These are phyloP conservation scores for Cladosporium colombiae DNA, from an alignment of 2,329 filamentous ascomycete genomes.

Conservation along the genomic window DNA sequence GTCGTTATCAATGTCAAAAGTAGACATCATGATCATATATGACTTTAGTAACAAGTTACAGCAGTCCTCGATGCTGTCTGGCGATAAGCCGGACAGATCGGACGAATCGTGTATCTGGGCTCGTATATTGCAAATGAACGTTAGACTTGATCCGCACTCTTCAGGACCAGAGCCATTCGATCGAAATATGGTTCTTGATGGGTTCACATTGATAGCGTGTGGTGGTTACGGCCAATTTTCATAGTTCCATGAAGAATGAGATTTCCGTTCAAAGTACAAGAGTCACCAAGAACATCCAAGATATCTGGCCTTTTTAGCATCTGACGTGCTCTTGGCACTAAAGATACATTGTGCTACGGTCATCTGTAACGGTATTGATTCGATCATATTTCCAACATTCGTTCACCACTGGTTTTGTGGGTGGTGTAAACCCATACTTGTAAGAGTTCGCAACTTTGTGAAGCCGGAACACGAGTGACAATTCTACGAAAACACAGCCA, in stretches of 20 bases:
- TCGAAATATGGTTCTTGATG: background rate
- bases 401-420: background rate
- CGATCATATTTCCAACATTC: background rate
- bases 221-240: background rate
- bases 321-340: background rate
- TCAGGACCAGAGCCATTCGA: background rate
- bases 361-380: background rate
- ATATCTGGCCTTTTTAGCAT: background rate
- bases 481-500: background rate
- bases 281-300: background rate
- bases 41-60: background rate
- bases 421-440: too few species aligned
- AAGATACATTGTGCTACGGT: background rate
- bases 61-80: background rate
- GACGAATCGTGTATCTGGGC: background rate
- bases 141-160: background rate
- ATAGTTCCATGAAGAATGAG: background rate
- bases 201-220: background rate
- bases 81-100: background rate
- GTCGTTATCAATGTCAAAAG: background rate
- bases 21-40: background rate
- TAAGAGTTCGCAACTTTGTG: background rate
- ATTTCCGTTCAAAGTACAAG: background rate
- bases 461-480: background rate
- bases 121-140: background rate